Evolutionary conservation across 2,329 filamentous ascomycete species (phyloP).

Genomic region (Fusarium multiceps): DNA sequence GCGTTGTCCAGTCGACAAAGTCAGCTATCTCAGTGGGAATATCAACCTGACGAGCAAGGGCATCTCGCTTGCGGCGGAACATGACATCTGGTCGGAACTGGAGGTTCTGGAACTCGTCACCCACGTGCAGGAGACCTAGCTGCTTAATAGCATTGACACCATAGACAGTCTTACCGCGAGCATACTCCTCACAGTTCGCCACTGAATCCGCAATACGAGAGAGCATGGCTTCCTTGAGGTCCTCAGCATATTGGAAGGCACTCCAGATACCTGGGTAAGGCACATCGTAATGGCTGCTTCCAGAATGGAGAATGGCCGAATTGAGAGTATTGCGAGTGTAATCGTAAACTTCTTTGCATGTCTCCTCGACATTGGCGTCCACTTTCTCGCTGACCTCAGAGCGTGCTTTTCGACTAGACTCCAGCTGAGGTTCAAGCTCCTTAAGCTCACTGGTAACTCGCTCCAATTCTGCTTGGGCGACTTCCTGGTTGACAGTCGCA

Average conservation of each 20-base stretch:
- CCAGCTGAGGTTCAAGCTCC: constrained; percentile 85
- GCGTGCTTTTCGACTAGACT: constrained; percentile 83
- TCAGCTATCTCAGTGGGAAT: constrained; percentile 90
- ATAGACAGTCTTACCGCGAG: constrained; percentile 78
- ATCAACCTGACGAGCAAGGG: constrained; percentile 84
- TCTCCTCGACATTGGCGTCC: constrained; percentile 84
- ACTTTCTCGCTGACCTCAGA: constrained; percentile 83
- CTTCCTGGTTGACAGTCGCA: constrained; percentile 86
- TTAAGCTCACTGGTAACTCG: constrained; percentile 83
- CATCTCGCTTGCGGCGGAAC: constrained; percentile 87
- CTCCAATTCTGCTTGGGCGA: constrained; percentile 85
- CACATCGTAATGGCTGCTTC: constrained; percentile 81
- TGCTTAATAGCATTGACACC: constrained; percentile 91
- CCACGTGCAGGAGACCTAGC: constrained; percentile 87
- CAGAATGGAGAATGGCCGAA: constrained; percentile 79
- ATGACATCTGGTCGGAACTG: constrained; percentile 92
- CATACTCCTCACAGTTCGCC: constrained; percentile 82
- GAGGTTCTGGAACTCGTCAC: constrained; percentile 85
- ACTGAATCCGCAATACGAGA: constrained; percentile 86
- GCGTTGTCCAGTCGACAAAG: constrained; percentile 87
- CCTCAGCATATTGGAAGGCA: constrained; percentile 92
- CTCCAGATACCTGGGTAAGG: constrained; percentile 86
- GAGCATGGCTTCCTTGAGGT: constrained; percentile 91
- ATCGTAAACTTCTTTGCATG: constrained; percentile 86
- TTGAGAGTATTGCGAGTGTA: constrained; percentile 81